Evolutionary conservation across 768 basidiomycete genomes (phyloP).

Genomic region (Tylopilus balloui): DNA sequence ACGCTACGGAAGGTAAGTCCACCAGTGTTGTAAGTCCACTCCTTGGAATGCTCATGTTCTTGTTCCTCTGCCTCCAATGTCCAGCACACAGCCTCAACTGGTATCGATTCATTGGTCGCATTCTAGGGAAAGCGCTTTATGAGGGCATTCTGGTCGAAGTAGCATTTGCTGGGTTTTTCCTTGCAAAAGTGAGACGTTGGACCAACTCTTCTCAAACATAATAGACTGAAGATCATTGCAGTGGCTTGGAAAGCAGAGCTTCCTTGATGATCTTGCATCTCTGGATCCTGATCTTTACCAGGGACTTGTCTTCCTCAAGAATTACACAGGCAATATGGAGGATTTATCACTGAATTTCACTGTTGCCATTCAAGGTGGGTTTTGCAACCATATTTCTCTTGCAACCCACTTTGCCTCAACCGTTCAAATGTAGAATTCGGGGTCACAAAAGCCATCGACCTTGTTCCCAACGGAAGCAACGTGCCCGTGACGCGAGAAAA

Average conservation of each 20-base stretch:
- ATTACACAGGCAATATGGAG: constrained; percentile 80
- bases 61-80: neutral
- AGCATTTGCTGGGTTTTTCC: constrained; percentile 92
- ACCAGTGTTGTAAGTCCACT: neutral
- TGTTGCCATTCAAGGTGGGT: constrained; percentile 75
- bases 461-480: constrained; percentile 78
- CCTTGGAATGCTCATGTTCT: neutral
- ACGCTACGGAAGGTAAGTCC: constrained; percentile 78
- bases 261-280: constrained; percentile 88
- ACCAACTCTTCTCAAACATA: neutral
- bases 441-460: constrained; percentile 65
- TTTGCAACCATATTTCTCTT: neutral
- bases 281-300: constrained; percentile 91
- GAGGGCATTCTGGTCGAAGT: constrained; percentile 95
- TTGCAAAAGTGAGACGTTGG: constrained; percentile 61
- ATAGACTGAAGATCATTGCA: constrained; percentile 24
- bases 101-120: constrained; percentile 91
- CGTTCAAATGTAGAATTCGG: constrained; percentile 63
- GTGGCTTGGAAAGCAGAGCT: constrained; percentile 92
- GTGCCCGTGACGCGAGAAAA: constrained; percentile 87
- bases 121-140: constrained; percentile 94
- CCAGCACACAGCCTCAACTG: constrained; percentile 81
- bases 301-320: constrained; percentile 89
- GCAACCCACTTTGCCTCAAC: neutral
- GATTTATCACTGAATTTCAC: constrained; percentile 90